Conservation (phyloP, 163 green algal species). For the Prototheca cutis region DNA sequence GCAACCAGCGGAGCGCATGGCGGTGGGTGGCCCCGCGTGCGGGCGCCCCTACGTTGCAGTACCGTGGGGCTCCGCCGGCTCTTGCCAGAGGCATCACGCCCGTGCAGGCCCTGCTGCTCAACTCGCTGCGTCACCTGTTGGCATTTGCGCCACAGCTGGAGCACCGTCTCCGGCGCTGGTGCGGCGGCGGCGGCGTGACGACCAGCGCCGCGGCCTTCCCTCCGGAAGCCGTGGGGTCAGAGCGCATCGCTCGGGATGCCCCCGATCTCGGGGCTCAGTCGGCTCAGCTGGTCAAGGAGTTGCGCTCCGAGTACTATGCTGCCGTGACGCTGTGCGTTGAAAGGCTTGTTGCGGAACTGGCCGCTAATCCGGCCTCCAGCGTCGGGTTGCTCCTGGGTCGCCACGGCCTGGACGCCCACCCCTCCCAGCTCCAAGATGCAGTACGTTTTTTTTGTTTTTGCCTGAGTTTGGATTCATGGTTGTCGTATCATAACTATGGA, state of each 20-base stretch:
- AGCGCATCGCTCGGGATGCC: slow-evolving; percentile 16
- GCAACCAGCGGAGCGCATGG: slow-evolving; percentile 12
- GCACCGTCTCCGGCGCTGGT: slow-evolving; percentile 51
- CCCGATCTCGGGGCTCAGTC: slow-evolving; percentile 63
- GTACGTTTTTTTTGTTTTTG: too few species aligned
- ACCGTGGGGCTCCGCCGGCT: slow-evolving; percentile 8
- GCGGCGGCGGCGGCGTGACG: slow-evolving; percentile 10
- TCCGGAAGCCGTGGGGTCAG: background rate
- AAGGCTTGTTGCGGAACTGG: slow-evolving; percentile 45
- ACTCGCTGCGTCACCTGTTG: slow-evolving; percentile 64
- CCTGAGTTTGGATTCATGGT: too few species aligned
- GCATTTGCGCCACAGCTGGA: slow-evolving; percentile 56
- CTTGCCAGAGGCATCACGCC: slow-evolving; percentile 22
- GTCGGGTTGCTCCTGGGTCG: slow-evolving; percentile 30
- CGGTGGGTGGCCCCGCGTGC: slow-evolving; percentile 9
- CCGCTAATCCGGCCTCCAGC: slow-evolving; percentile 12
- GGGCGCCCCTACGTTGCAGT: background rate
- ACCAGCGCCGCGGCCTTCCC: slow-evolving; percentile 5
- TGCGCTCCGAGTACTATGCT: slow-evolving; percentile 61
- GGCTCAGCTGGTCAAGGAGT: slow-evolving; percentile 68
- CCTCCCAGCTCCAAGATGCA: slow-evolving; percentile 10
- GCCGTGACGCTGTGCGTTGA: slow-evolving; percentile 43
- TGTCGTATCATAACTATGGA: too few species aligned
- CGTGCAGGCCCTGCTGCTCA: slow-evolving; percentile 65
- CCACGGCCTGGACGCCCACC: slow-evolving; percentile 26